Conservation (phyloP, 768 basidiomycete genomes). For the Sporobolomyces phaffii region DNA sequence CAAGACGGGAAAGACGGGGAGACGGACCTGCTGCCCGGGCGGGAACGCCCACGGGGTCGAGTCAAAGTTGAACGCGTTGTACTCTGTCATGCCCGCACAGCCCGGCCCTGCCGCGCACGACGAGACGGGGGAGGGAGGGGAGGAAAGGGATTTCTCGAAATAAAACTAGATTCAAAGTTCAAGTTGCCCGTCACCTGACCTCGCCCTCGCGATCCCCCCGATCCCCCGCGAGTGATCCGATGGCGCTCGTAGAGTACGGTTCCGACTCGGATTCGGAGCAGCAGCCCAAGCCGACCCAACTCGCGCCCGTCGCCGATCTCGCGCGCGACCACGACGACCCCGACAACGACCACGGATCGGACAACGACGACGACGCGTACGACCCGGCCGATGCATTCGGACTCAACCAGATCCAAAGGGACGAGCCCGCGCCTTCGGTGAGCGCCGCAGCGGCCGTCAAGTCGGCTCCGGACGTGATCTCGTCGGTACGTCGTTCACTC, state of each 20-base stretch:
- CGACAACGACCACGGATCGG: neutral
- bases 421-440: neutral
- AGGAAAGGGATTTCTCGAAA: neutral
- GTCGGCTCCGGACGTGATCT: conserved; percentile 25
- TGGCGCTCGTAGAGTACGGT: conserved; percentile 19
- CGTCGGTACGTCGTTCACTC: neutral
- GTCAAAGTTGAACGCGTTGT: conserved; percentile 2
- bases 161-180: too few relatives aligned
- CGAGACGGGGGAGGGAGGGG: neutral
- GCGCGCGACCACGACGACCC: neutral
- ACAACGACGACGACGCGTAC: conserved; percentile 18
- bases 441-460: neutral
- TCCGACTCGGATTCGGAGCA: conserved; percentile 5
- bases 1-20: too few relatives aligned
- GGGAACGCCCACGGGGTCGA: neutral
- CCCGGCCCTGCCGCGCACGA: neutral
- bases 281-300: neutral
- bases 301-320: neutral
- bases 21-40: neutral
- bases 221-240: neutral
- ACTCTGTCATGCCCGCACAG: conserved; percentile 4
- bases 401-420: neutral
- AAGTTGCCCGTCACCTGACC: neutral
- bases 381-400: conserved; percentile 28
- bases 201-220: neutral